Evolutionary conservation across 495 filamentous ascomycete genomes (phyloP), one percentile per base, ranked within the genome.

Genomic region (Aspergillus indologenus): DNA sequence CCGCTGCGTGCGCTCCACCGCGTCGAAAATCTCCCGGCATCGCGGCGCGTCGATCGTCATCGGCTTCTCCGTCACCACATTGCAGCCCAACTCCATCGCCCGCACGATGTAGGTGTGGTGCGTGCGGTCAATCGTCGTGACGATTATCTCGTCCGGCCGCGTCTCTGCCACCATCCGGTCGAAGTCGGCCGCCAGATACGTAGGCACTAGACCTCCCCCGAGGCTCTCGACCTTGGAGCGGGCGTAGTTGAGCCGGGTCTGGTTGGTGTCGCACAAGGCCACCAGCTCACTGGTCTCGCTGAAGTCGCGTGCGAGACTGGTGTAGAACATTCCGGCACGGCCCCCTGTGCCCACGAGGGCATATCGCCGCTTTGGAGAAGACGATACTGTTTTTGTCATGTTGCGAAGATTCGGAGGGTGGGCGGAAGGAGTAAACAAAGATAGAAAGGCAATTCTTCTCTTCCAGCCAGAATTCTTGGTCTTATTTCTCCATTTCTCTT

Each of bases 101-200:
- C 75, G 74, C 23, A 79, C 66, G 58, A 83, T 83, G 68, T 85
- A 85, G 20, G 65, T 68, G 61, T 84, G 68, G 68, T 85, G 82
- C 7, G 79, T 81, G 50, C 81, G 77, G 69, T 85, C 83, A 62
- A 84, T 83, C 5, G 82, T 83, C 0, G 82, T 83, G 19, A 84
- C 75, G 60, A 84, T 82, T 20, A 84, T 71, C 56, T 80, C 77
- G 71, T 84, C 81, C 0, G 83, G 81, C 54, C 72, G 68, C 3
- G 80, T 80, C 18, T 79, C 76, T 24, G 61, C 52, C 62, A 85
- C 71, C 81, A 85, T 83, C 17, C 62, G 61, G 57, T 82, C 81
- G 60, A 84, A 85, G 61, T 80, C 73, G 24, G 65, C 53, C 1
- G 81, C 81, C 17, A 69, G 66, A 61, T 77, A 85, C 3, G 78